Conservation (phyloP, 2,329 filamentous ascomycete genomes). For the Drechslerella dactyloides region DNA sequence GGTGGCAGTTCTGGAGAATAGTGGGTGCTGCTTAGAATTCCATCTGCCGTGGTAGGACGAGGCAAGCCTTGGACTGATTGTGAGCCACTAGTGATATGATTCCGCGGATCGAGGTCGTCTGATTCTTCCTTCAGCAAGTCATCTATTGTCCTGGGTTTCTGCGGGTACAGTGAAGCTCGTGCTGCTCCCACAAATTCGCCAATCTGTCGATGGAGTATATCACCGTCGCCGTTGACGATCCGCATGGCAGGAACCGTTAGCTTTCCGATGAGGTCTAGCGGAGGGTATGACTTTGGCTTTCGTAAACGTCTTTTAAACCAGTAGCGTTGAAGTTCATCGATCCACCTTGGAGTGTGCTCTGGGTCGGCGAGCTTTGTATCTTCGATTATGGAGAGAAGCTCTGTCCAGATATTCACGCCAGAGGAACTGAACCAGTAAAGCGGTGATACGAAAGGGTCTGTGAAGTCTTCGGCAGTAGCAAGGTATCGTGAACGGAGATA, state of each 20-base stretch:
- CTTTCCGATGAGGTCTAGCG: slow-evolving; percentile 14
- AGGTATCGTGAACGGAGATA: slow-evolving; percentile 26
- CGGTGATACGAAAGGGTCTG: slow-evolving; percentile 44
- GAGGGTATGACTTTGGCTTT: slow-evolving; percentile 28
- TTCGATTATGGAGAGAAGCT: slow-evolving; percentile 18
- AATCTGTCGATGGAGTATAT: slow-evolving; percentile 33
- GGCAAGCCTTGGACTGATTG: background rate
- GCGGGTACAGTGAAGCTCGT: slow-evolving; percentile 29
- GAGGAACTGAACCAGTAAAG: slow-evolving; percentile 39
- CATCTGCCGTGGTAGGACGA: background rate
- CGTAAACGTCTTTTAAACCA: slow-evolving; percentile 24
- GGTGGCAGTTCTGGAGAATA: too few species aligned
- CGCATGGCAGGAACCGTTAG: slow-evolving; percentile 35
- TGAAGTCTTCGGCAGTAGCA: slow-evolving; percentile 29
- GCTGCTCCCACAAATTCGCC: slow-evolving; percentile 24
- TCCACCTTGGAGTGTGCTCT: slow-evolving; percentile 25
- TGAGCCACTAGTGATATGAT: slow-evolving; percentile 10
- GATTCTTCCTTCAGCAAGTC: slow-evolving; percentile 19
- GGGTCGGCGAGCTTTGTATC: slow-evolving; percentile 26
- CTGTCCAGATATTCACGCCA: slow-evolving; percentile 44
- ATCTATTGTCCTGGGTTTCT: background rate
- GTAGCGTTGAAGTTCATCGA: slow-evolving; percentile 6
- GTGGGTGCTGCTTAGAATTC: too few species aligned
- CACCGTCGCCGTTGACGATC: slow-evolving; percentile 33
- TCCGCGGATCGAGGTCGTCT: slow-evolving; percentile 4